These are phyloP conservation scores for Aspergillus ochraceoroseus DNA, from an alignment of 2,329 filamentous ascomycete species.

Conservation along the genomic window DNA sequence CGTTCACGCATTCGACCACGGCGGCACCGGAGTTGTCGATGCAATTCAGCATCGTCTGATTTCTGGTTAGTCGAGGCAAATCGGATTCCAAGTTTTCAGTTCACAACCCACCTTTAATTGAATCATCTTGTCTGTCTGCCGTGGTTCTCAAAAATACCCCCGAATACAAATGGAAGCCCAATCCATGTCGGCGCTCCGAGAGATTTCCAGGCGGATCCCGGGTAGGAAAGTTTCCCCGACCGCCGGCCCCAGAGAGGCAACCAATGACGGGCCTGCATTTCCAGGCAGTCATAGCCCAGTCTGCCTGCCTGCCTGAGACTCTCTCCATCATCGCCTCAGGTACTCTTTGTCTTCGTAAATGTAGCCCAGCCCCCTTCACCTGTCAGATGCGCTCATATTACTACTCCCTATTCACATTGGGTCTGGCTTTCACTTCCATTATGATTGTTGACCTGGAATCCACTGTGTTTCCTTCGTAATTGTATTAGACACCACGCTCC, in stretches of 20 bases:
- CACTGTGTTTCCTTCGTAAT: conserved; percentile 10
- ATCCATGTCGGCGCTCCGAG: conserved; percentile 13
- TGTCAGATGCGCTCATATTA: not conserved
- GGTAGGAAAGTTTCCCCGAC: conserved; percentile 26
- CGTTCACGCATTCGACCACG: conserved; percentile 90
- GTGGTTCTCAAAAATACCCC: conserved; percentile 14
- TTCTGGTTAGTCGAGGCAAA: conserved; percentile 10
- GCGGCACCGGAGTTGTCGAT: conserved; percentile 99
- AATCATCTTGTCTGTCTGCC: conserved; percentile 65
- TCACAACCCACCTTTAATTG: conserved; percentile 71
- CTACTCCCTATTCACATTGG: not conserved
- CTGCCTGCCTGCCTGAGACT: conserved; percentile 1
- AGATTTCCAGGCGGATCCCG: conserved; percentile 21
- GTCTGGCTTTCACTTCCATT: conserved; percentile 4
- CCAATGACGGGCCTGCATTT: conserved; percentile 3
- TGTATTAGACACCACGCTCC: conserved; percentile 11
- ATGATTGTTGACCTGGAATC: conserved; percentile 7
- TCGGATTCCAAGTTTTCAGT: too few species aligned
- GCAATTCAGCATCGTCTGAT: conserved; percentile 92
- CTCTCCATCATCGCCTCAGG: conserved; percentile 3
- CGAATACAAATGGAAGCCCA: not conserved
- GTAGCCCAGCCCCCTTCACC: conserved; percentile 1
- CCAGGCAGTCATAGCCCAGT: conserved; percentile 2
- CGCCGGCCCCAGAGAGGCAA: conserved; percentile 20
- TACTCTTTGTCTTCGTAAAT: conserved; percentile 7